Base-by-base conservation (phyloP, 495 filamentous ascomycete genomes). In the Hypoxylon rickii region DNA sequence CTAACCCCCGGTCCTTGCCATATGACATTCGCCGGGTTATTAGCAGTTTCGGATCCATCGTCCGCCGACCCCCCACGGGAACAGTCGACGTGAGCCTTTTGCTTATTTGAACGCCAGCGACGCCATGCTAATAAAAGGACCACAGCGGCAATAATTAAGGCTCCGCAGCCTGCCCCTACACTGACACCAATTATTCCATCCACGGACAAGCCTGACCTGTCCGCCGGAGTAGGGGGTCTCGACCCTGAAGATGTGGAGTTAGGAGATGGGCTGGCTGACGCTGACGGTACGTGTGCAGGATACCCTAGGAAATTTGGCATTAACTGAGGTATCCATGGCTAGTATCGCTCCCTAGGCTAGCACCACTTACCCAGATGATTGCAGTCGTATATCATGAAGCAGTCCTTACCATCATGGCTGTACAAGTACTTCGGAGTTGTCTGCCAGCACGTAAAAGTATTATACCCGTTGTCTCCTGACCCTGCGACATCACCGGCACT, bases 371-470 rank as follows among this genome's bases (percentile, higher is more conserved):
- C 11, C 8, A 55, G 34, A 16, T 75, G 72, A 33, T 71, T 68
- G 43, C 74, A 76, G n/a, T 66, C 58, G 38, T 75, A 74, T 11
- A 64, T 42, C 38, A 66, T 61, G 12, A 56, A 61, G 48, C 74
- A 76, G 4, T 46, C 43, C 6, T 51, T 65, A 18, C 39, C 46
- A 19, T 64, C 62, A 18, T 68, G 69, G 0, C 13, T 51, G 21
- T 74, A 76, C 18, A 72, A 36, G n/a, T 61, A 45, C 7, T 34
- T 37, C 16, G 40, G n/a, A 16, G 57, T 63, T 32, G 34, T 61
- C 49, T 72, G 70, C 64, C 67, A 76, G 32, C 74, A 76, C 0
- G 46, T 56, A 37, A 76, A 76, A 11, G 60, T 55, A 1, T 46
- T 63, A 34, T 68, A 73, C 1, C 67, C 73, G 40, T 76, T 76